Percentiles rank a stretch among this genome's conserved stretches.
Evolutionary conservation across 2,329 filamentous ascomycete genomes (phyloP).

Genomic region (Talaromyces sp.): DNA sequence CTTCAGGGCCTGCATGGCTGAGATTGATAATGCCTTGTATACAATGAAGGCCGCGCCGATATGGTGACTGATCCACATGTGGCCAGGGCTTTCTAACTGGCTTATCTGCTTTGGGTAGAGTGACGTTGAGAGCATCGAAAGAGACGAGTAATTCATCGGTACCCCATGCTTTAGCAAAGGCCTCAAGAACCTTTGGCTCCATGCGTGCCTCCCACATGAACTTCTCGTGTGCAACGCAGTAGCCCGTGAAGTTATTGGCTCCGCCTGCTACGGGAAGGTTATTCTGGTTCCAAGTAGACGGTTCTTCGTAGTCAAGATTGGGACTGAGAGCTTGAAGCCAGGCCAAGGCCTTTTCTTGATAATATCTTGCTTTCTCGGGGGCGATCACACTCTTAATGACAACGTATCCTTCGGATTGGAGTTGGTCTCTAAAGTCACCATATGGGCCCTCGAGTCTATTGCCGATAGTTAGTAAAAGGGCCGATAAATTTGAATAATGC

Average conservation of each 20-base stretch:
- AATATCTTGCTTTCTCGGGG: conserved; percentile 17
- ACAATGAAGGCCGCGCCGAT: conserved; percentile 30
- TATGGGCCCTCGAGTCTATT: not conserved
- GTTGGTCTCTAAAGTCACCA: conserved; percentile 24
- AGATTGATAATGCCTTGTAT: conserved; percentile 27
- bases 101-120: conserved; percentile 21
- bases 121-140: conserved; percentile 25
- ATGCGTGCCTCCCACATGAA: conserved; percentile 27
- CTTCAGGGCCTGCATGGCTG: conserved; percentile 23
- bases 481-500: too few relatives aligned
- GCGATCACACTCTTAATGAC: conserved; percentile 22
- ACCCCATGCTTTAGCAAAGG: conserved; percentile 23
- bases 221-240: conserved; percentile 22
- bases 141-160: conserved; percentile 24
- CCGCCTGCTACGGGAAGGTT: conserved; percentile 20
- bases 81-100: conserved; percentile 26
- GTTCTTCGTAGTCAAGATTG: conserved; percentile 15
- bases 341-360: conserved; percentile 21
- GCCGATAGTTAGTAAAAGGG: not conserved
- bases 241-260: conserved; percentile 20
- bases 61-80: conserved; percentile 35
- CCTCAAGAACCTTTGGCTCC: conserved; percentile 21
- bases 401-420: conserved; percentile 18
- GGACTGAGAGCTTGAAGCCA: conserved; percentile 22
- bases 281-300: conserved; percentile 19